Evolutionary conservation across 1,284 basidiomycete species (phyloP).

Genomic region (Apiotrichum porosum): DNA sequence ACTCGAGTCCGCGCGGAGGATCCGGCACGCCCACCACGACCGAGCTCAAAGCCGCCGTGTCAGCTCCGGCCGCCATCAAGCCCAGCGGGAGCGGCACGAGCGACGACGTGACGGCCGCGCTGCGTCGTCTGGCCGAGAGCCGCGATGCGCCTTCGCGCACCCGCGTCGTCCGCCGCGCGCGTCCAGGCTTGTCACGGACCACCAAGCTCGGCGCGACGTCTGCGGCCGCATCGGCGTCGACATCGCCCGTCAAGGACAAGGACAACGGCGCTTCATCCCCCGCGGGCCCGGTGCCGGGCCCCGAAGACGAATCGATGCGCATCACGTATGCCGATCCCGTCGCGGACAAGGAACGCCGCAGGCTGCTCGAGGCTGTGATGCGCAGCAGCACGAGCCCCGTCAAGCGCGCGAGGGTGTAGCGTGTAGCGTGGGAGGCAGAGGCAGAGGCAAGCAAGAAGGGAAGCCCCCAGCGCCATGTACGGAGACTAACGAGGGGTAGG

Average conservation of each 20-base stretch:
- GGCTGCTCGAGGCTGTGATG: slow-evolving; percentile 29
- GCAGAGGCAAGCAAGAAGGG: too few relatives aligned
- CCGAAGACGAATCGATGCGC: slow-evolving; percentile 32
- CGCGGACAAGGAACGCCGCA: slow-evolving; percentile 31
- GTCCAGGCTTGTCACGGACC: neutral
- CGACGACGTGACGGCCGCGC: slow-evolving; percentile 12
- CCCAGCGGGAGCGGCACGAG: neutral
- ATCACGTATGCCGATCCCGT: slow-evolving; percentile 34
- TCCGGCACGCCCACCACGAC: neutral
- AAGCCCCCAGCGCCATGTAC: too few relatives aligned
- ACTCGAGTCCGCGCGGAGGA: slow-evolving; percentile 1
- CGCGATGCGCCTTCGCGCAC: neutral
- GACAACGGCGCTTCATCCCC: neutral
- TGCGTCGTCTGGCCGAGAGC: slow-evolving; percentile 12
- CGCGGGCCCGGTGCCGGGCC: neutral
- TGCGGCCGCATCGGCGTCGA: neutral
- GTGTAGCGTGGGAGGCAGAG: too few relatives aligned
- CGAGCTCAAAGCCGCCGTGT: neutral
- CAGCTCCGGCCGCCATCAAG: neutral
- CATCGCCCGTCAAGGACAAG: neutral
- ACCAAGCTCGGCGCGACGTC: neutral
- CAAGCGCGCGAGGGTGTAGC: slow-evolving; percentile 6
- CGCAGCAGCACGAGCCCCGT: slow-evolving; percentile 8
- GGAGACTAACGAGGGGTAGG: too few relatives aligned
- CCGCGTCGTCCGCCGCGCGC: slow-evolving; percentile 7